Conservation (phyloP, 1,139 yeast genomes). For the Dujonia santamariae region DNA sequence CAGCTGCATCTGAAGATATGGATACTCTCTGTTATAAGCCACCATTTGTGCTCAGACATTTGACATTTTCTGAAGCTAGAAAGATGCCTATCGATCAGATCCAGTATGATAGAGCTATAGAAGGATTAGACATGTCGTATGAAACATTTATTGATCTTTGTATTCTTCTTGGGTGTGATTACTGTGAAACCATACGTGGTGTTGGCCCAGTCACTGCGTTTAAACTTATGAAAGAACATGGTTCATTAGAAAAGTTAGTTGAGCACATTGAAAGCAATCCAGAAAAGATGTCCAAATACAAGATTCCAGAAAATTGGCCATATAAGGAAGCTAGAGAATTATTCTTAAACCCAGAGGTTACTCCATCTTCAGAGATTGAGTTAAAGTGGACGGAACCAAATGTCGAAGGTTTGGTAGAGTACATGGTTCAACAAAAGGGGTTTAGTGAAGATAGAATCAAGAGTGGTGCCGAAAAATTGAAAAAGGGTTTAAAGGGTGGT, state of each 20-base stretch:
- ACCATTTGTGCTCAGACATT: slow-evolving; percentile 76
- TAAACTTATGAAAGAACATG: slow-evolving; percentile 83
- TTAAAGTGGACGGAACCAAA: slow-evolving; percentile 81
- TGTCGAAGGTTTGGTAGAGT: slow-evolving; percentile 68
- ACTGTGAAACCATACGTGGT: slow-evolving; percentile 92
- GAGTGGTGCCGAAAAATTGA: slow-evolving; percentile 80
- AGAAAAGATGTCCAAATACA: slow-evolving; percentile 59
- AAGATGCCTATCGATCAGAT: slow-evolving; percentile 91
- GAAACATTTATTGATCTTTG: slow-evolving; percentile 86
- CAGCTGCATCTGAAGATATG: slow-evolving; percentile 99
- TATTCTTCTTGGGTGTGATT: slow-evolving; percentile 93
- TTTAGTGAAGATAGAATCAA: slow-evolving; percentile 90
- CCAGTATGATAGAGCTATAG: slow-evolving; percentile 62
- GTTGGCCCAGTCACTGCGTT: slow-evolving; percentile 94
- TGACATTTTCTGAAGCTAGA: slow-evolving; percentile 91
- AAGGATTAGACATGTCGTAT: slow-evolving; percentile 69
- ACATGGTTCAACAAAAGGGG: slow-evolving; percentile 74
- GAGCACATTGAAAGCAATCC: slow-evolving; percentile 59
- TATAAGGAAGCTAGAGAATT: slow-evolving; percentile 82
- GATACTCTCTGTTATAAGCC: slow-evolving; percentile 93
- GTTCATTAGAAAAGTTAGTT: slow-evolving; percentile 73
- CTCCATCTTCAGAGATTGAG: slow-evolving; percentile 54
- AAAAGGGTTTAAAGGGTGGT: slow-evolving; percentile 79
- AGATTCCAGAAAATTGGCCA: slow-evolving; percentile 95
- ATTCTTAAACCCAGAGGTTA: slow-evolving; percentile 78